These are phyloP conservation scores for Kockovaella imperatae DNA, from an alignment of 768 basidiomycete genomes.

Conservation along the genomic window DNA sequence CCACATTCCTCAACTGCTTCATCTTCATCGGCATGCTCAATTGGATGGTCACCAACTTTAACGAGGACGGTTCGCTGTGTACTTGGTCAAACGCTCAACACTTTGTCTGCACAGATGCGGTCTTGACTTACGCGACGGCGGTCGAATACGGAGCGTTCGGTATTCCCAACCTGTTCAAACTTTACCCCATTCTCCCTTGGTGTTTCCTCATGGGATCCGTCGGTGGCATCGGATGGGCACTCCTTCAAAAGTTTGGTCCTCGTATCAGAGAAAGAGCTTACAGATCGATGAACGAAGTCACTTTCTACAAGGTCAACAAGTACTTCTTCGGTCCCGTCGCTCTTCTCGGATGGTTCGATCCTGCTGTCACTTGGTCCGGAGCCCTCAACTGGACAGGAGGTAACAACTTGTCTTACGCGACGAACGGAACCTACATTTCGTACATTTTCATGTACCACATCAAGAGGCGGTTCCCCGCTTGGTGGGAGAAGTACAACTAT, in stretches of 20 bases:
- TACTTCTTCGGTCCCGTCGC: not conserved
- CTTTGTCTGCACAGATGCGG: too few relatives aligned
- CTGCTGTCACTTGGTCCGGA: not conserved
- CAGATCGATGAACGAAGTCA: not conserved
- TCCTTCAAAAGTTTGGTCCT: conserved; percentile 15
- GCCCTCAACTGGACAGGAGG: not conserved
- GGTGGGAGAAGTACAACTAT: conserved; percentile 6
- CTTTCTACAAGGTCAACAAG: not conserved
- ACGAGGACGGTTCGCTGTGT: too few relatives aligned
- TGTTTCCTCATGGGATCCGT: conserved; percentile 31
- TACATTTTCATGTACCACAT: conserved; percentile 16
- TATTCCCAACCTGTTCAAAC: not conserved
- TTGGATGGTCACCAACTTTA: too few relatives aligned
- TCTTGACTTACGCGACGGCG: too few relatives aligned
- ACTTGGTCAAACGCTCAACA: too few relatives aligned
- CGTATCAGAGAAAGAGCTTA: not conserved
- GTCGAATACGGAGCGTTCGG: conserved; percentile 1
- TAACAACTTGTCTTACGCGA: conserved; percentile 17
- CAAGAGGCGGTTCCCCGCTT: conserved; percentile 25
- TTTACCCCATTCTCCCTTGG: conserved; percentile 19
- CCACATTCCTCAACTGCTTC: conserved; percentile 32
- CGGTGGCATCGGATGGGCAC: conserved; percentile 41
- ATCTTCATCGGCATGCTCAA: too few relatives aligned
- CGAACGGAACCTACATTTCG: conserved; percentile 7
- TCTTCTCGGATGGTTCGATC: not conserved